phyloP scores from a whole-genome alignment of 768 basidiomycete species.

The Calocera viscosa region DNA sequence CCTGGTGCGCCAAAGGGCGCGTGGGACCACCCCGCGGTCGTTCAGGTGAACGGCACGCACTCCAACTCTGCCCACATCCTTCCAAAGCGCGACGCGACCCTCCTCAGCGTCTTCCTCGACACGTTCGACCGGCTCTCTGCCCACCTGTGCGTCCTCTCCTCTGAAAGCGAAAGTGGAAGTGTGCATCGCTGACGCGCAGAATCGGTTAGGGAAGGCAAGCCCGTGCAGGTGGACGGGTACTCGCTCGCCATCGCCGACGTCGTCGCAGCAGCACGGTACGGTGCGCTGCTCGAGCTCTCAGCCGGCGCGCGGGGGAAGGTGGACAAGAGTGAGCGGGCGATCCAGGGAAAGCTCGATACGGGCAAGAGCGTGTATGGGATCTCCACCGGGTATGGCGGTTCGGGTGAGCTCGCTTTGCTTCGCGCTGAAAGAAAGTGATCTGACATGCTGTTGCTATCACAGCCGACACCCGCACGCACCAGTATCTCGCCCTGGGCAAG shows the following conservation, averaged over 20 bases:
- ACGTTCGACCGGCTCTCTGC: background rate
- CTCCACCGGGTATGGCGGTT: constrained; percentile 80
- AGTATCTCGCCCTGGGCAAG: constrained; percentile 58
- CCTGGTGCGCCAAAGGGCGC: no score
- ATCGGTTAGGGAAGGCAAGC: constrained; percentile 41
- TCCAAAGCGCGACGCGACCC: background rate
- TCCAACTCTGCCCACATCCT: background rate
- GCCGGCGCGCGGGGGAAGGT: constrained; percentile 40
- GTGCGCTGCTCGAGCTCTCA: constrained; percentile 35
- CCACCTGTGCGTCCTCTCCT: background rate
- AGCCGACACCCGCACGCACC: constrained; percentile 73
- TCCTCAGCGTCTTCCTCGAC: background rate
- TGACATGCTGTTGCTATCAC: constrained; percentile 11
- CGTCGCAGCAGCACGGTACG: constrained; percentile 58
- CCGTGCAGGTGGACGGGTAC: constrained; percentile 56
- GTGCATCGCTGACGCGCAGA: background rate
- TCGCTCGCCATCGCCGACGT: constrained; percentile 64
- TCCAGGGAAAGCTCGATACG: constrained; percentile 51
- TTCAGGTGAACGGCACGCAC: no score
- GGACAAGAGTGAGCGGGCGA: constrained; percentile 42
- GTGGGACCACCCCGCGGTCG: no score
- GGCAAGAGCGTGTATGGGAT: constrained; percentile 72
- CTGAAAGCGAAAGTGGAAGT: no score
- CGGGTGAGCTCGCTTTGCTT: constrained; percentile 31
- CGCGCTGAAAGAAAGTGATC: background rate